Base-by-base conservation (phyloP, 257 asterid species). In the Cordia subcordata region DNA sequence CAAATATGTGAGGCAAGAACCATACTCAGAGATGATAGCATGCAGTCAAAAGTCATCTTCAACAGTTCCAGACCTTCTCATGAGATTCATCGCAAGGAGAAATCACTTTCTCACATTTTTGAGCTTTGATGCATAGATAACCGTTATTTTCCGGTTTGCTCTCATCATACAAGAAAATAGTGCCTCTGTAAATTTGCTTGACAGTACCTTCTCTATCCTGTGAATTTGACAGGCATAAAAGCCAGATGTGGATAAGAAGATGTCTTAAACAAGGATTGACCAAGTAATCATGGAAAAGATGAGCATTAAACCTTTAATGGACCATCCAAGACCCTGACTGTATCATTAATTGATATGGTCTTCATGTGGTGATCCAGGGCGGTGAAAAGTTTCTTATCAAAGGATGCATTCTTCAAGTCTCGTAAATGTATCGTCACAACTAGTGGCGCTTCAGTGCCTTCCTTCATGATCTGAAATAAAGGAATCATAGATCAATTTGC, bases 191-290 rank as follows among this genome's bases (percentile, higher is more conserved):
- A 57, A 89, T 89, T 68, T 80, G 84, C 75, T 93, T 93, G 23
- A 93, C 82, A 53, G 57, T 49, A 54, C 99, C 99, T 80, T 85
- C 80, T 59, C 72, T 86, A 67, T 79, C 99, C 99, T 89, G 95
- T 74, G 76, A 65, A 19, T 38, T 60, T 13, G 53, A 61, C 38
- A 54, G 53, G 11, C 46, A 61, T 22, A 68, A 57, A 21, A 20
- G n/a, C 57, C 53, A 66, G 22, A 61, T 20, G 46, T 0, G n/a
- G 46, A 53, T 49, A 50, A 4, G 42, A 0, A 39, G 42, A 44
- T 19, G n/a, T 15, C 21, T n/a, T 59, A 40, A 52, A 46, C 17
- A 9, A 70, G 9, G 59, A 49, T 45, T 55, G 51, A 16, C 39
- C 60, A 52, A 66, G 67, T 60, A 38, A 39, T 47, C 14, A 11